Evolutionary conservation across 257 asterid genomes (phyloP), one percentile per base, ranked within the genome.

Genomic region (Haberlea rhodopensis): DNA sequence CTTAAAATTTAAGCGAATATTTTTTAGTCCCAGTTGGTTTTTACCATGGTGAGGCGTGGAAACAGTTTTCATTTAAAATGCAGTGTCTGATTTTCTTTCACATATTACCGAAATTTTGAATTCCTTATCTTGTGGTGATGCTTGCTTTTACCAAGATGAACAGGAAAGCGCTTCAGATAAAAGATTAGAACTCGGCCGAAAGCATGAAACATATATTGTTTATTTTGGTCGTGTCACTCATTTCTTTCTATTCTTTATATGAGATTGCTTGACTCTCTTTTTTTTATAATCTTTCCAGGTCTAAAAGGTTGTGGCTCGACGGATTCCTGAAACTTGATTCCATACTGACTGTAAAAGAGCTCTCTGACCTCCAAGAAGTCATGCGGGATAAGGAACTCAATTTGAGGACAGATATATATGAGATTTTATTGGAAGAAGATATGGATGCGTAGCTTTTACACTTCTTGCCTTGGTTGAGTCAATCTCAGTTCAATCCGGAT

Each of bases 351-450:
- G 94, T 87, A 60, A 92, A 92, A 79, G 99, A 92, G 84, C 80
- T 92, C 45, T 89, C 95, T 6, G 99, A 92, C 53, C 94, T 92
- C 68, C 99, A 92, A 69, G 96, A 92, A 72, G 99, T 92, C 20
- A 92, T 92, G 99, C 80, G 96, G 34, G 99, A 92, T 43, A 92
- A 92, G 81, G 99, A 89, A 72, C 85, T 92, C 68, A 89, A 92
- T 55, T 75, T 92, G 76, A 84, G 99, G 82, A 92, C 97, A n/a
- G 99, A 89, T 65, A 87, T 89, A 58, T 92, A 92, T 19, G 99
- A 92, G 81, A 92, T 92, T 55, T 81, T 92, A 62, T 66, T 92
- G 81, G 91, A 84, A 79, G 97, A 92, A 67, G 97, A 87, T 78
- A 76, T 75, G 82, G 94, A 79, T 46, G 53, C 71, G 28, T 80